These are phyloP conservation scores for Solanum pennellii DNA, from an alignment of 257 asterid species.

Conservation along the genomic window DNA sequence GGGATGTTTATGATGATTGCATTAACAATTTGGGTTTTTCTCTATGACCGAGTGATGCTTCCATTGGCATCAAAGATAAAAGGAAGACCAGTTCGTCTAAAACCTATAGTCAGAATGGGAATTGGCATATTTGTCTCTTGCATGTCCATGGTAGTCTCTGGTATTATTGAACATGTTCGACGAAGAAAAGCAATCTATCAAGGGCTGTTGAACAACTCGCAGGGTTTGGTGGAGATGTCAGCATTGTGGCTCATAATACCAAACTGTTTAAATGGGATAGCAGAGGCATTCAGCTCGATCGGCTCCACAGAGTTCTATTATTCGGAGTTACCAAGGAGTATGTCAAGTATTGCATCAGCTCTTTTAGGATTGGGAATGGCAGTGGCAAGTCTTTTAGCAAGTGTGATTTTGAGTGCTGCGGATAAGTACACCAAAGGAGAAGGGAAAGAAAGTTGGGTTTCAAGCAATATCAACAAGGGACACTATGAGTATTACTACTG, in stretches of 20 bases:
- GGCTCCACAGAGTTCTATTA: constrained; percentile 53
- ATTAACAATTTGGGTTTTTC: constrained; percentile 30
- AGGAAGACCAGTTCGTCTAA: constrained; percentile 28
- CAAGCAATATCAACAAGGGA: constrained; percentile 35
- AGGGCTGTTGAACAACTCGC: constrained; percentile 28
- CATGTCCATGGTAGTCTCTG: constrained; percentile 11
- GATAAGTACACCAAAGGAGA: constrained; percentile 18
- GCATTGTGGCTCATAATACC: constrained; percentile 62
- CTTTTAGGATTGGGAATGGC: constrained; percentile 48
- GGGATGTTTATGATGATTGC: constrained; percentile 13
- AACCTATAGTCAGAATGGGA: constrained; percentile 52
- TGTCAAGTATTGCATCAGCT: constrained; percentile 50
- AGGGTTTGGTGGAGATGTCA: constrained; percentile 36
- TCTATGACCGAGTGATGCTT: constrained; percentile 40
- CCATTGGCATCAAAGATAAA: constrained; percentile 40
- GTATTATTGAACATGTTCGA: constrained; percentile 32
- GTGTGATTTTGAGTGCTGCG: constrained; percentile 30
- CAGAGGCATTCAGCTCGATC: constrained; percentile 48
- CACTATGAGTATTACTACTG: constrained; percentile 27
- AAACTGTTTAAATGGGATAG: constrained; percentile 30
- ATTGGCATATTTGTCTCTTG: constrained; percentile 6
- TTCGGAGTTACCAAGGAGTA: constrained; percentile 48
- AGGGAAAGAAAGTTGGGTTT: constrained; percentile 52
- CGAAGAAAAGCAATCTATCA: constrained; percentile 29
- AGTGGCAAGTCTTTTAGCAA: constrained; percentile 34